Evolutionary conservation across 345 rosid species (phyloP).

Genomic region (Boechera retrofracta): DNA sequence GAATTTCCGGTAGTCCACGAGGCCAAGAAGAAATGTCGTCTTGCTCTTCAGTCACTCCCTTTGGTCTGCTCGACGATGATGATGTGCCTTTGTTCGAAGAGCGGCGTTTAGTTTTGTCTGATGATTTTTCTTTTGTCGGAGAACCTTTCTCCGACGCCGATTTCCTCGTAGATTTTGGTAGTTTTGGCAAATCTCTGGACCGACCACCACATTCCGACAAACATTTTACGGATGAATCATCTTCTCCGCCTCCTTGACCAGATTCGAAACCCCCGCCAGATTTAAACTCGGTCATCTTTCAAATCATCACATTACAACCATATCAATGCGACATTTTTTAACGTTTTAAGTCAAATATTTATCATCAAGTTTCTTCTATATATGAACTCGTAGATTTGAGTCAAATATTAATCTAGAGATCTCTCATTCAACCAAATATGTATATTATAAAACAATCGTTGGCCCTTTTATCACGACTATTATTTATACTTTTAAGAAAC

Average conservation of each 20-base stretch:
- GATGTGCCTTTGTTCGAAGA: constrained; percentile 48
- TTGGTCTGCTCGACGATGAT: constrained; percentile 32
- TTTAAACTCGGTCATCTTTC: constrained; percentile 74
- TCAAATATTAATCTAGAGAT: too few species aligned
- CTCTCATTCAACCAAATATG: too few species aligned
- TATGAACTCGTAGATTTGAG: not conserved
- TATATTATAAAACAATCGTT: too few species aligned
- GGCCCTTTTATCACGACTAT: too few species aligned
- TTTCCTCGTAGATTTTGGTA: constrained; percentile 44
- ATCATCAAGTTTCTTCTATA: not conserved
- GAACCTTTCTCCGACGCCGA: constrained; percentile 45
- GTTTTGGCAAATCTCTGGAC: constrained; percentile 40
- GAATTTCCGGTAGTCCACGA: constrained; percentile 38
- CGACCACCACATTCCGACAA: constrained; percentile 62
- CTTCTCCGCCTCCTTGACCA: constrained; percentile 46
- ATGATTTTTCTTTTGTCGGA: constrained; percentile 50
- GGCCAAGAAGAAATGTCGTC: constrained; percentile 35
- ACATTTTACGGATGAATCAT: constrained; percentile 49
- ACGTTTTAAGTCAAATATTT: not conserved
- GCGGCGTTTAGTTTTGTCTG: constrained; percentile 58
- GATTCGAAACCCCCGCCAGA: constrained; percentile 42
- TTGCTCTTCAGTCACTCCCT: constrained; percentile 21
- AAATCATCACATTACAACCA: not conserved
- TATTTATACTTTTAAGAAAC: too few species aligned
- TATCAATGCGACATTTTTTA: not conserved